phyloP scores from a whole-genome alignment of 495 filamentous ascomycete genomes.

The Penicillium crystallinum region DNA sequence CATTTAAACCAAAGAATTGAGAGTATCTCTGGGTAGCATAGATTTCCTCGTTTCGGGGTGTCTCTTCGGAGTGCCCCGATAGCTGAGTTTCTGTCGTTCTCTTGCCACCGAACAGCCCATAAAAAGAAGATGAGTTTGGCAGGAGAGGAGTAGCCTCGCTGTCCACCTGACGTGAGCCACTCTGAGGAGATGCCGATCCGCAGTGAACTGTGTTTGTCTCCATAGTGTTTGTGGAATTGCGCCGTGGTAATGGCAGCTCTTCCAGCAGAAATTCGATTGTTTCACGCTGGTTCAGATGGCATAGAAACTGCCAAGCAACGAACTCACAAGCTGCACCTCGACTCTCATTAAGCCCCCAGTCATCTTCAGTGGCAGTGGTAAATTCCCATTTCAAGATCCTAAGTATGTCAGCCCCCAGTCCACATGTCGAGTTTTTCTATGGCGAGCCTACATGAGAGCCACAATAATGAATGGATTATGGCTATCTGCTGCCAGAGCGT shows the following conservation, averaged over 20 bases:
- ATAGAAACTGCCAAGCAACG: conserved; percentile 84
- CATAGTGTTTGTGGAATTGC: conserved; percentile 12
- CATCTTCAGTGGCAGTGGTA: conserved; percentile 52
- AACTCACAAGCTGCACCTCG: conserved; percentile 85
- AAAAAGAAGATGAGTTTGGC: conserved; percentile 18
- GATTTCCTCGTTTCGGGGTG: conserved; percentile 8
- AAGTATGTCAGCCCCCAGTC: background rate
- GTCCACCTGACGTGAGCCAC: conserved; percentile 1
- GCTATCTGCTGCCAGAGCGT: conserved; percentile 56
- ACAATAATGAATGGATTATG: conserved; percentile 72
- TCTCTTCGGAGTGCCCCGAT: conserved; percentile 3
- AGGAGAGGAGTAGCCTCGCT: conserved; percentile 32
- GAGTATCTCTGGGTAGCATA: conserved; percentile 54
- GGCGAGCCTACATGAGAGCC: conserved; percentile 62
- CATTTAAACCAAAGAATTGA: conserved; percentile 73
- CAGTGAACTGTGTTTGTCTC: conserved; percentile 25
- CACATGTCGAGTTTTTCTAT: background rate
- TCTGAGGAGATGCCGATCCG: conserved; percentile 6
- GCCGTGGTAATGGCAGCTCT: conserved; percentile 53
- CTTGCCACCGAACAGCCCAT: conserved; percentile 17
- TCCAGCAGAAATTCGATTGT: conserved; percentile 79
- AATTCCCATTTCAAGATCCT: conserved; percentile 84
- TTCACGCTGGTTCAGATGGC: conserved; percentile 71
- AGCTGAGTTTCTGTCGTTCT: conserved; percentile 7
- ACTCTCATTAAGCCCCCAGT: conserved; percentile 67